Evolutionary conservation across 2,329 filamentous ascomycete species (phyloP).

Genomic region (Rhinocladiella similis): DNA sequence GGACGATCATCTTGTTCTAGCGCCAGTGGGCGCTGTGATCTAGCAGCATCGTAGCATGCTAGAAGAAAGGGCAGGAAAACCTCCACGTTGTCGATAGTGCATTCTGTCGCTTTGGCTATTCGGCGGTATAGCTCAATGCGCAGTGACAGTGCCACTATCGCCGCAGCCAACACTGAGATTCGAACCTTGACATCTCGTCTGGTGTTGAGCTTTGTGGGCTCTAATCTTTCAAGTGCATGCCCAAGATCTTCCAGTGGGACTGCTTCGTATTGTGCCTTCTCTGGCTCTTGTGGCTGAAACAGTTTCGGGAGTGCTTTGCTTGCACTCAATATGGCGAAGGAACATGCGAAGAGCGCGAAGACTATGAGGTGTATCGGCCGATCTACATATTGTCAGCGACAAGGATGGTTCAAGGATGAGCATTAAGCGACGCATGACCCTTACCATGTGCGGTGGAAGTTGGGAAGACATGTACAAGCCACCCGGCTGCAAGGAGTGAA

Average conservation of each 20-base stretch:
- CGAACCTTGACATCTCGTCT: conserved; percentile 17
- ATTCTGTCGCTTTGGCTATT: conserved; percentile 45
- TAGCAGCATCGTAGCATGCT: conserved; percentile 43
- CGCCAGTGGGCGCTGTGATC: conserved; percentile 32
- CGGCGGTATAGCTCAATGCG: conserved; percentile 44
- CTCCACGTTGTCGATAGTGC: conserved; percentile 33
- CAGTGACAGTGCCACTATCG: conserved; percentile 31
- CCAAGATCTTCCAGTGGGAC: conserved; percentile 20
- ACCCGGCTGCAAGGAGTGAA: conserved; percentile 35
- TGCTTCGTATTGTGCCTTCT: conserved; percentile 10
- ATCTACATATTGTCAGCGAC: conserved; percentile 34
- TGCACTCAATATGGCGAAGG: conserved; percentile 38
- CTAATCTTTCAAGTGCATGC: conserved; percentile 8
- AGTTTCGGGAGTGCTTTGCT: conserved; percentile 36
- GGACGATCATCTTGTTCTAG: conserved; percentile 25
- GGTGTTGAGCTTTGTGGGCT: background rate
- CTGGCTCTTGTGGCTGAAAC: conserved; percentile 18
- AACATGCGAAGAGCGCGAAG: conserved; percentile 43
- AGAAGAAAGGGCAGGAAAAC: conserved; percentile 42
- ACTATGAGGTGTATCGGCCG: conserved; percentile 47
- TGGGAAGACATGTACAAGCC: conserved; percentile 37
- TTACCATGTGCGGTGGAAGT: conserved; percentile 43
- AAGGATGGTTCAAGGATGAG: background rate
- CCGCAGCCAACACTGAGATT: conserved; percentile 20
- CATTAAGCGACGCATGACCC: conserved; percentile 6